Evolutionary conservation across 306 rosid genomes (phyloP).

Genomic region (Begonia peltatifolia): DNA sequence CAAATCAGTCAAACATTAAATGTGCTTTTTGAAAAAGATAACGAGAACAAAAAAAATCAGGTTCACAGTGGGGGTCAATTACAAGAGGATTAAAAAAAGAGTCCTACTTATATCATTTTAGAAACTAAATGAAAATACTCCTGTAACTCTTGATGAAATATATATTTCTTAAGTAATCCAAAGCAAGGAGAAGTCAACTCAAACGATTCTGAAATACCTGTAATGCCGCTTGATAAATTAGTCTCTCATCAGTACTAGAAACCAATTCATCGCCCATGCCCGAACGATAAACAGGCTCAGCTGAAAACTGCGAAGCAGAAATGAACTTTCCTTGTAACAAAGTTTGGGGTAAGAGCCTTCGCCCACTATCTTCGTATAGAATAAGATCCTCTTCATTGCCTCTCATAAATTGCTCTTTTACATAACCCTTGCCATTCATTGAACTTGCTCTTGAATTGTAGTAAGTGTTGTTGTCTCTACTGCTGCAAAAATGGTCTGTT

Average conservation of each 20-base stretch:
- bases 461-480: slow-evolving; percentile 23
- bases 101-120: neutral
- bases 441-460: slow-evolving; percentile 37
- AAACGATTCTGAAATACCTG: slow-evolving; percentile 32
- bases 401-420: slow-evolving; percentile 29
- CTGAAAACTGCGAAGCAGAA: slow-evolving; percentile 32
- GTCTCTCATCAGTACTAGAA: slow-evolving; percentile 61
- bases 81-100: neutral
- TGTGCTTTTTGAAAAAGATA: too few species aligned
- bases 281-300: slow-evolving; percentile 42
- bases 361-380: slow-evolving; percentile 36
- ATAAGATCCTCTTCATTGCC: slow-evolving; percentile 35
- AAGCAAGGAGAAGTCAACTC: neutral
- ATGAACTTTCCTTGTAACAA: slow-evolving; percentile 39
- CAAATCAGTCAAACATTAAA: too few species aligned
- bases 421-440: slow-evolving; percentile 25
- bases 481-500: slow-evolving; percentile 29
- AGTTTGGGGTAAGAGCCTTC: slow-evolving; percentile 47
- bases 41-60: too few species aligned
- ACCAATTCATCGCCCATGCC: slow-evolving; percentile 55
- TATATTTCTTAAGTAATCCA: neutral
- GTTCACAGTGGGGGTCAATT: too few species aligned
- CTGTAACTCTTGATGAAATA: neutral
- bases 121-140: neutral
- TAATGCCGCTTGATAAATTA: slow-evolving; percentile 80